These are phyloP conservation scores for Platanthera zijinensis DNA, from an alignment of 106 monocot species.

Conservation along the genomic window DNA sequence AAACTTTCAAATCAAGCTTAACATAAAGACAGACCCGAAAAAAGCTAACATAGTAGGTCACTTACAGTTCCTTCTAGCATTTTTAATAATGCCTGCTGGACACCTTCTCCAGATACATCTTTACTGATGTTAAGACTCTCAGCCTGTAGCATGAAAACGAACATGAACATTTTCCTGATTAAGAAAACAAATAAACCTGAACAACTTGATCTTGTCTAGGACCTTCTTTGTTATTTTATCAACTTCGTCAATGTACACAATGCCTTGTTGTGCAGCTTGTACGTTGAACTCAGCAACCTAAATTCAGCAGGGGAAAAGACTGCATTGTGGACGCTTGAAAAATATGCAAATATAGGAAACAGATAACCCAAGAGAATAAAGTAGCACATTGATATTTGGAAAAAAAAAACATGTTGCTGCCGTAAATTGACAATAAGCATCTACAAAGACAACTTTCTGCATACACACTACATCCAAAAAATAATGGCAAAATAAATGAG, in stretches of 20 bases:
- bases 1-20: background rate
- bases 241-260: constrained; percentile 99
- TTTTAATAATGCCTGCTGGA: constrained; percentile 93
- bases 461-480: background rate
- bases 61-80: constrained; percentile 99
- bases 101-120: constrained; percentile 99
- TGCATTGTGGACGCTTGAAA: background rate
- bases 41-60: constrained; percentile 6
- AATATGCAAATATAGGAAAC: background rate
- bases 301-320: background rate
- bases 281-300: constrained; percentile 90
- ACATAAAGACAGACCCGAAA: background rate
- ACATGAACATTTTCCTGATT: background rate
- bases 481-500: background rate
- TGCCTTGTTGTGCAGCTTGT: constrained; percentile 94
- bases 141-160: constrained; percentile 33
- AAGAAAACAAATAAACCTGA: background rate
- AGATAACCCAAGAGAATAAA: constrained; percentile 2
- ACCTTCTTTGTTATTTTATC: constrained; percentile 99
- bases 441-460: background rate
- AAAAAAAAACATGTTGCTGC: background rate
- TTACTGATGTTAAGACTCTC: constrained; percentile 71
- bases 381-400: background rate
- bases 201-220: background rate
- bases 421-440: background rate